phyloP scores from a whole-genome alignment of 1,139 yeast species.

The Saccharomycopsis phalli region DNA sequence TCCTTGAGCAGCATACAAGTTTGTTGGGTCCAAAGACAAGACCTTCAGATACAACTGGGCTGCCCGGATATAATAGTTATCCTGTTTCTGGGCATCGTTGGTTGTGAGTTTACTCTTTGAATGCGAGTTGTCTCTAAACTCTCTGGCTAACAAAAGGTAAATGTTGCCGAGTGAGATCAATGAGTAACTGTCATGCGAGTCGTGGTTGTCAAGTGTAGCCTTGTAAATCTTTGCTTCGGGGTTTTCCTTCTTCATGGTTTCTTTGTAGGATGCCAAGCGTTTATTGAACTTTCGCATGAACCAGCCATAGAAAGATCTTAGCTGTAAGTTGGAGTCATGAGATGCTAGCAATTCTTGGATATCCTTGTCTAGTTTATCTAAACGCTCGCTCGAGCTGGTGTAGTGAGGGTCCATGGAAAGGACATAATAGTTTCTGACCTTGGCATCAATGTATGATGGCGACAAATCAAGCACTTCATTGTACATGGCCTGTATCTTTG shows the following conservation, averaged over 20 bases:
- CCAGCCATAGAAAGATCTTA: constrained; percentile 92
- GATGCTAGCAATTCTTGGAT: constrained; percentile 45
- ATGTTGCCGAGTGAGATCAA: constrained; percentile 84
- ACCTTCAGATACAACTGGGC: constrained; percentile 88
- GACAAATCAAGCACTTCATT: constrained; percentile 43
- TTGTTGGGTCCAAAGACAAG: constrained; percentile 69
- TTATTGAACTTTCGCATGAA: constrained; percentile 54
- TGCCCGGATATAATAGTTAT: constrained; percentile 76
- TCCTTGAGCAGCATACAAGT: constrained; percentile 97
- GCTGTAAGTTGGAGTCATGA: constrained; percentile 61
- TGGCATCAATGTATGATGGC: constrained; percentile 73
- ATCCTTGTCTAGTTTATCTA: constrained; percentile 42
- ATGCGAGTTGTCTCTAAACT: constrained; percentile 41
- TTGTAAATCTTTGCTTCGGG: constrained; percentile 75
- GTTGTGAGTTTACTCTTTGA: constrained; percentile 29
- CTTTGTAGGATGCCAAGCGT: constrained; percentile 27
- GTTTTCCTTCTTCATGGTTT: constrained; percentile 35
- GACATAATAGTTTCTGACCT: constrained; percentile 58
- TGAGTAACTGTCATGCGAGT: constrained; percentile 86
- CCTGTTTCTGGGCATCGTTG: constrained; percentile 56
- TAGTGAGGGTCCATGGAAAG: constrained; percentile 30
- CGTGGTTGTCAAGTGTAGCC: constrained; percentile 71
- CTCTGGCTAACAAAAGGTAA: constrained; percentile 77
- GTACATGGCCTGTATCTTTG: constrained; percentile 46
- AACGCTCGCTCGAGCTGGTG: constrained; percentile 28